Evolutionary conservation across 1,284 basidiomycete species (phyloP).

Genomic region (Taiwanofungus camphoratus): DNA sequence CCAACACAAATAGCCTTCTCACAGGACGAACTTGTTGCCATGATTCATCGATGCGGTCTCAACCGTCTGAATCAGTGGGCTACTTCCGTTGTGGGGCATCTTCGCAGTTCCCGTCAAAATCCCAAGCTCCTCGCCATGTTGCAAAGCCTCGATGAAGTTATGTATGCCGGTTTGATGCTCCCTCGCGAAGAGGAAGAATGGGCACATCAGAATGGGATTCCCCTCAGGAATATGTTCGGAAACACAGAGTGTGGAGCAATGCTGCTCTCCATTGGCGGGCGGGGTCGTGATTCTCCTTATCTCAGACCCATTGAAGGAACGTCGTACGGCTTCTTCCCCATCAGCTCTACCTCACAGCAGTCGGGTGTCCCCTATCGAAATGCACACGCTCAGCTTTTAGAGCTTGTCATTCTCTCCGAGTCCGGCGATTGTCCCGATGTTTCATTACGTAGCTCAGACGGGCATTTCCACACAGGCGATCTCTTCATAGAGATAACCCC

Average conservation of each 20-base stretch:
- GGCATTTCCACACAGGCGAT: conserved; percentile 70
- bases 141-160: conserved; percentile 26
- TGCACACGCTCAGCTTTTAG: conserved; percentile 44
- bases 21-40: conserved; percentile 24
- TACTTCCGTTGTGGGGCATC: conserved; percentile 56
- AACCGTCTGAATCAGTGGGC: conserved; percentile 71
- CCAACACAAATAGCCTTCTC: conserved; percentile 26
- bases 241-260: conserved; percentile 70
- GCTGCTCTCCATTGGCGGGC: conserved; percentile 48
- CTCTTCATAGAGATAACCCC: conserved; percentile 56
- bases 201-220: conserved; percentile 51
- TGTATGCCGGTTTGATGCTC: conserved; percentile 25
- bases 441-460: conserved; percentile 50
- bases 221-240: conserved; percentile 66
- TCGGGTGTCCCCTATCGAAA: conserved; percentile 42
- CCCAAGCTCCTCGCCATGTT: conserved; percentile 54
- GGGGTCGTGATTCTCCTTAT: conserved; percentile 32
- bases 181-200: conserved; percentile 43
- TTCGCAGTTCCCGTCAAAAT: conserved; percentile 53
- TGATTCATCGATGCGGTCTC: conserved; percentile 42
- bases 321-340: conserved; percentile 54
- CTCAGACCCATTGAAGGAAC: conserved; percentile 50
- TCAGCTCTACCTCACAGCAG: conserved; percentile 28
- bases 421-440: conserved; percentile 63
- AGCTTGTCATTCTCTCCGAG: conserved; percentile 57